phyloP scores from a whole-genome alignment of 495 filamentous ascomycete genomes.

The Talaromyces trachyspermus region DNA sequence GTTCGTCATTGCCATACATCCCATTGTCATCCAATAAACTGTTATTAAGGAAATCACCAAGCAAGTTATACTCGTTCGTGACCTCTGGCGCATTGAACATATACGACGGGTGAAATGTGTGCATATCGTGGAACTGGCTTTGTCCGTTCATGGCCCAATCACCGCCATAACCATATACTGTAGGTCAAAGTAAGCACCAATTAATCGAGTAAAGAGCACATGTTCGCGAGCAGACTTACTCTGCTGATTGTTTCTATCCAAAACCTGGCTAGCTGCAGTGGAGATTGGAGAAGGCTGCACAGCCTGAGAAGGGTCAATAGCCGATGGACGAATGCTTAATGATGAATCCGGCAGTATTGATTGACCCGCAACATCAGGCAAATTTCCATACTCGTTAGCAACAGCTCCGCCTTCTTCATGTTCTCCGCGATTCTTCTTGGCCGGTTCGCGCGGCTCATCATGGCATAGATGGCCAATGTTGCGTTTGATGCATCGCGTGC shows the following conservation, averaged over 20 bases:
- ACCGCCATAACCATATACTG: slow-evolving; percentile 54
- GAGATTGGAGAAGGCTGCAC: slow-evolving; percentile 30
- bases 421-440: slow-evolving; percentile 70
- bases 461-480: slow-evolving; percentile 99
- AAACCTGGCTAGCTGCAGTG: slow-evolving; percentile 32
- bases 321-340: slow-evolving; percentile 26
- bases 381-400: slow-evolving; percentile 34
- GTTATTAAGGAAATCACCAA: slow-evolving; percentile 91
- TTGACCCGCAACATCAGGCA: slow-evolving; percentile 36
- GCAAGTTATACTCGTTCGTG: slow-evolving; percentile 88
- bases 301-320: slow-evolving; percentile 23
- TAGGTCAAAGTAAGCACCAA: slow-evolving; percentile 19
- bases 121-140: slow-evolving; percentile 87
- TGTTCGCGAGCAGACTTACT: slow-evolving; percentile 51
- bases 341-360: slow-evolving; percentile 30
- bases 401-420: slow-evolving; percentile 53
- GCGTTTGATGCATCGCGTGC: slow-evolving; percentile 95
- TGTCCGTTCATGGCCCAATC: slow-evolving; percentile 64
- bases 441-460: slow-evolving; percentile 82
- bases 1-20: slow-evolving; percentile 56
- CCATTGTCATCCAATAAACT: slow-evolving; percentile 75
- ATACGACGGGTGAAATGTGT: slow-evolving; percentile 86
- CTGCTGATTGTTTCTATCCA: slow-evolving; percentile 56
- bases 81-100: slow-evolving; percentile 94
- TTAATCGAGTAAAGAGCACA: slow-evolving; percentile 9